Percentiles rank a stretch among this genome's conserved stretches.
Conservation (phyloP, 805 yeast genomes). For the Yamadazyma laniorum region DNA sequence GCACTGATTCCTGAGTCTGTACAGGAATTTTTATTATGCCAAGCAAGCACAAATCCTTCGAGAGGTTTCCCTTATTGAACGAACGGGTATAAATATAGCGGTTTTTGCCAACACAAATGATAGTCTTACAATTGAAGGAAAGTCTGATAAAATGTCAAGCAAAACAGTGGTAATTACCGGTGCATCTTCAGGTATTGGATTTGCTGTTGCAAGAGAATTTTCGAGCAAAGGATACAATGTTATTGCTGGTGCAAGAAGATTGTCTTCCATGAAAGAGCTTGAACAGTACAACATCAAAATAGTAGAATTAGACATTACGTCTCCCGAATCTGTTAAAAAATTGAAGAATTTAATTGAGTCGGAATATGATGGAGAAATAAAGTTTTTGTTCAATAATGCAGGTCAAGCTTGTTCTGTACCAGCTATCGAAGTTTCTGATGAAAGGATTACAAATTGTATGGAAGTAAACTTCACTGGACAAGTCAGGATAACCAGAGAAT, state of each 20-base stretch:
- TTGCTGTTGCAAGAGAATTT: constrained; percentile 39
- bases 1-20: no score
- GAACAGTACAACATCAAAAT: constrained; percentile 24
- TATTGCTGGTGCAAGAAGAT: constrained; percentile 32
- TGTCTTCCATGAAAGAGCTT: constrained; percentile 24
- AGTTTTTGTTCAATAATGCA: constrained; percentile 40
- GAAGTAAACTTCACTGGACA: constrained; percentile 39
- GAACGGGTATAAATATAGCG: no score
- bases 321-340: constrained; percentile 21
- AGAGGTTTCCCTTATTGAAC: no score
- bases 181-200: constrained; percentile 50
- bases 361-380: constrained; percentile 29
- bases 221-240: constrained; percentile 40
- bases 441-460: constrained; percentile 16
- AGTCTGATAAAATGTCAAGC: background rate
- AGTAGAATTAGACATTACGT: constrained; percentile 33
- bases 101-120: no score
- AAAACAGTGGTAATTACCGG: constrained; percentile 47
- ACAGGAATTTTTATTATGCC: no score
- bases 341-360: constrained; percentile 19
- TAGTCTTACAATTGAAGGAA: no score
- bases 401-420: constrained; percentile 25
- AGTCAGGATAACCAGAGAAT: constrained; percentile 29
- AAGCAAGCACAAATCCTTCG: no score
- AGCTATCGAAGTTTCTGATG: constrained; percentile 26